Conservation (phyloP, 1,284 basidiomycete genomes). For the Fomitopsis pinicola region DNA sequence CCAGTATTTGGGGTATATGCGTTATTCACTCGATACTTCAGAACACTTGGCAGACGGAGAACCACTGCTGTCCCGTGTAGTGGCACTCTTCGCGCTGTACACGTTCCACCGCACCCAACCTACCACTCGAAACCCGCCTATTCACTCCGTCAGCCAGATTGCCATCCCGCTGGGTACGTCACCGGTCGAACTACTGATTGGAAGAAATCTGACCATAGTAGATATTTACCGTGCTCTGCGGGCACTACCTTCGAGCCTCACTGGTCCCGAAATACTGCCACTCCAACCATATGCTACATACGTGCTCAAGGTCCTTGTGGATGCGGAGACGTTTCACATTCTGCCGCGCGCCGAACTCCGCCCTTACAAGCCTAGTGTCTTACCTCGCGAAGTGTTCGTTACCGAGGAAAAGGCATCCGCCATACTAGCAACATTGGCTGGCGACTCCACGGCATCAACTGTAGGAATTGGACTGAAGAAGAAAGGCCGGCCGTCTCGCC, state of each 20-base stretch:
- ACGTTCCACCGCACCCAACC: slow-evolving; percentile 67
- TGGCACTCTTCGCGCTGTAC: slow-evolving; percentile 64
- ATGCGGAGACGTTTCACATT: slow-evolving; percentile 50
- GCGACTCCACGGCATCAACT: slow-evolving; percentile 1
- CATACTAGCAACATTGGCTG: slow-evolving; percentile 4
- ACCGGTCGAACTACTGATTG: slow-evolving; percentile 4
- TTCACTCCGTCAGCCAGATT: slow-evolving; percentile 45
- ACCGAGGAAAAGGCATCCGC: slow-evolving; percentile 32
- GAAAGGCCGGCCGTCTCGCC: slow-evolving; percentile 63
- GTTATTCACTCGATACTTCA: slow-evolving; percentile 22
- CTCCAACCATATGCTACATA: slow-evolving; percentile 46
- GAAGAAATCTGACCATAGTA: slow-evolving; percentile 22
- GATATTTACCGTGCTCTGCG: slow-evolving; percentile 50
- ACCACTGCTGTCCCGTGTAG: slow-evolving; percentile 45
- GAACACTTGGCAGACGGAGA: slow-evolving; percentile 50
- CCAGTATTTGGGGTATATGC: neutral
- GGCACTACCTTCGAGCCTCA: slow-evolving; percentile 39
- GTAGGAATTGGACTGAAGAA: slow-evolving; percentile 37
- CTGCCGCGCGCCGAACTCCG: slow-evolving; percentile 47
- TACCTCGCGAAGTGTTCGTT: slow-evolving; percentile 62
- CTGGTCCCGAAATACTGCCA: slow-evolving; percentile 33
- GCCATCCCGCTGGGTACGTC: slow-evolving; percentile 55
- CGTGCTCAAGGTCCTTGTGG: slow-evolving; percentile 43
- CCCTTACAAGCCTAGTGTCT: slow-evolving; percentile 52
- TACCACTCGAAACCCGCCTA: slow-evolving; percentile 40